A percentile compares a stretch with the other conserved stretches of the same genome.
Evolutionary conservation across 306 rosid species (phyloP).

Genomic region (Pueraria montana): DNA sequence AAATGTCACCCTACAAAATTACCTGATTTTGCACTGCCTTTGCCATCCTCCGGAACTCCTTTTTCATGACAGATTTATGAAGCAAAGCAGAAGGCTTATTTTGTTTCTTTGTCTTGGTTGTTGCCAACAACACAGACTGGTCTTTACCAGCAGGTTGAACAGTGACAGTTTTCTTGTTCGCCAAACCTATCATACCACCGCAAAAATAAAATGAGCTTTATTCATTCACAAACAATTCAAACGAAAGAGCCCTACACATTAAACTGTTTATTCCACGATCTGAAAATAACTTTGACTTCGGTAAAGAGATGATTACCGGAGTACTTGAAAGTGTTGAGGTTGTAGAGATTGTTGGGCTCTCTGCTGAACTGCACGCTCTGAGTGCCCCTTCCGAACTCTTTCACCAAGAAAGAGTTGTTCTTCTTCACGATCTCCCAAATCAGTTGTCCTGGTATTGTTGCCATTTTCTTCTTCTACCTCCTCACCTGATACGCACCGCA

Average conservation of each 20-base stretch:
- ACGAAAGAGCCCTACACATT: no score
- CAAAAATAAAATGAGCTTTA: not conserved
- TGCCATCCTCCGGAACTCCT: slow-evolving; percentile 86
- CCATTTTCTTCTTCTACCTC: slow-evolving; percentile 55
- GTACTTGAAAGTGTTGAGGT: slow-evolving; percentile 78
- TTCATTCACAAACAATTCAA: not conserved
- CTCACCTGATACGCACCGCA: slow-evolving; percentile 45
- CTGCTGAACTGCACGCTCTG: slow-evolving; percentile 87
- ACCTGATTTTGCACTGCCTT: slow-evolving; percentile 88
- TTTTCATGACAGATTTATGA: slow-evolving; percentile 88
- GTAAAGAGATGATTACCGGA: slow-evolving; percentile 59
- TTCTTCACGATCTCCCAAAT: slow-evolving; percentile 95
- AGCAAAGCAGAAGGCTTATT: slow-evolving; percentile 82
- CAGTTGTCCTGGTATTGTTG: slow-evolving; percentile 83
- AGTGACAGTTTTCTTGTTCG: slow-evolving; percentile 93
- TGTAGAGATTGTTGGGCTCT: slow-evolving; percentile 86
- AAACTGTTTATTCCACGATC: no score
- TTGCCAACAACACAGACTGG: slow-evolving; percentile 78
- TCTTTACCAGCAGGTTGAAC: slow-evolving; percentile 81
- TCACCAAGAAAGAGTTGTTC: slow-evolving; percentile 88
- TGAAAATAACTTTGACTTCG: no score
- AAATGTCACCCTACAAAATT: not conserved
- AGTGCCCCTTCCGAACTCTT: slow-evolving; percentile 81
- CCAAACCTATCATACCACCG: slow-evolving; percentile 72
- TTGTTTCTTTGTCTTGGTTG: slow-evolving; percentile 91